Evolutionary conservation across 768 basidiomycete genomes (phyloP), one percentile per base, ranked within the genome.

Genomic region (Mycena polygramma): DNA sequence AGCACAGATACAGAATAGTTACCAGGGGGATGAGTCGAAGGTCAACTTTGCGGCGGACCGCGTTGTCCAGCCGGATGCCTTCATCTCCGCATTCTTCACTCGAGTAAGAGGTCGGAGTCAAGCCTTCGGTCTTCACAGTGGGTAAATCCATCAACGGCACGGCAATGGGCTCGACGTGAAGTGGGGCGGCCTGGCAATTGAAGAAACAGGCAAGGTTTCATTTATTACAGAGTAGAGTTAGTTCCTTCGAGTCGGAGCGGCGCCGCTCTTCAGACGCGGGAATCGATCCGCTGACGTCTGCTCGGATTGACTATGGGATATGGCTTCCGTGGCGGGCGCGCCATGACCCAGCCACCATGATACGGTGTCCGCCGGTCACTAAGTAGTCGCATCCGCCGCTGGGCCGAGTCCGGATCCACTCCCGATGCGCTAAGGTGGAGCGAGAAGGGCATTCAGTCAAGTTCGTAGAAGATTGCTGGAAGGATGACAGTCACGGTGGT

Each of bases 1-100:
- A 87, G 70, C 86, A 76, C 0, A 87, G 84, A 69, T 94, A 90
- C 63, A 92, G 80, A 24, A 92, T 79, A 2, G 80, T 80, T 30
- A 91, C 76, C 1, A 88, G 86, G 0, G 90, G 77, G 26, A 85
- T 78, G 48, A 88, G 77, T 73, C 54, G 36, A 11, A 71, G 30
- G 48, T 71, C 69, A 7, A 66, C 20, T 24, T 71, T 71, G 6
- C 64, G 63, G 19, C 60, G 57, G n/a, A 67, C 61, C 52, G 54
- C 7, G 55, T 30, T 43, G 49, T 66, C 30, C 24, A 72, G 22
- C 9, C 45, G 30, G 46, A 30, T 20, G 39, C 69, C 14, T 82
- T 75, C 63, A 84, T 75, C 76, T 49, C 66, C 59, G 52, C 41
- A 37, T n/a, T 37, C 11, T 9, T 54, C 60, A 49, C 22, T 66